A percentile compares a stretch with the other conserved stretches of the same genome.
These are phyloP conservation scores for Hymenochaete sp. DNA, from an alignment of 1,284 basidiomycete species.

Conservation along the genomic window DNA sequence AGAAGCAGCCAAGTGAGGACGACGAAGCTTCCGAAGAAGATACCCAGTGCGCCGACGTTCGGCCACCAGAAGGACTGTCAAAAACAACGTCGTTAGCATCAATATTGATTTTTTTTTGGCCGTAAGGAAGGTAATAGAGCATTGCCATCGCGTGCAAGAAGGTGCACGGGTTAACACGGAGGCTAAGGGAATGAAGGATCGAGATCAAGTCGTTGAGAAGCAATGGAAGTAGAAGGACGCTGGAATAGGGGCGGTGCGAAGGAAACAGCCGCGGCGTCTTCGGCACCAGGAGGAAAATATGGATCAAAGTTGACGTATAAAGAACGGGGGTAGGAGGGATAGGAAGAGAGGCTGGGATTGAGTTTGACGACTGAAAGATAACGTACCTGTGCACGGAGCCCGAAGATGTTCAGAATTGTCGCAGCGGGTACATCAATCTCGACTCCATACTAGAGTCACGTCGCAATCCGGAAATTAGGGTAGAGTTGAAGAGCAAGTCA, in stretches of 20 bases:
- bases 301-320: background rate
- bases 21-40: constrained; percentile 78
- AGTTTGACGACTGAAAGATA: constrained; percentile 1
- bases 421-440: constrained; percentile 93
- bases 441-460: constrained; percentile 85
- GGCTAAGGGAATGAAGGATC: background rate
- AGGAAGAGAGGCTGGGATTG: background rate
- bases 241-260: constrained; percentile 1
- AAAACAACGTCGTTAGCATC: background rate
- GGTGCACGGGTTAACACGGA: background rate
- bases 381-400: constrained; percentile 72
- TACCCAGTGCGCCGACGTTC: constrained; percentile 73
- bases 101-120: constrained; percentile 1
- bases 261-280: constrained; percentile 5
- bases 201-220: background rate
- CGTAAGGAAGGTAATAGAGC: background rate
- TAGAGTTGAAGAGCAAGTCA: no score
- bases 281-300: background rate
- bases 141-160: background rate
- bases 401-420: constrained; percentile 84
- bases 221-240: background rate
- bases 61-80: constrained; percentile 92
- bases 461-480: no score
- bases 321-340: background rate
- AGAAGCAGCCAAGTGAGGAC: constrained; percentile 69